Conservation (phyloP, 495 filamentous ascomycete species). For the Penicillium nucicola region DNA sequence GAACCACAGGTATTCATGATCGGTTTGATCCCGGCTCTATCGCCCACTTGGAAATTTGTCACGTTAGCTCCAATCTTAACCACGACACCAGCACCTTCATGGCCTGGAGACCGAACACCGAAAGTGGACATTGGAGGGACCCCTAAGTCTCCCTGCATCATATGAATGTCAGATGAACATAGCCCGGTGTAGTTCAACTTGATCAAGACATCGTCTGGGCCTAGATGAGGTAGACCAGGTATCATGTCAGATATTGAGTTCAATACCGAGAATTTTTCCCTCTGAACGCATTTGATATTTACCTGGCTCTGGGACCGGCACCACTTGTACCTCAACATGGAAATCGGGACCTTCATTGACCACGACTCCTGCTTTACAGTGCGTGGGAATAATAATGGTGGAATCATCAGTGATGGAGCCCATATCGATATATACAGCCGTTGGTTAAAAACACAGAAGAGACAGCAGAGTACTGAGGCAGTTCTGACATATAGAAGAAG, state of each 20-base stretch:
- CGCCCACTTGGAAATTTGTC: constrained; percentile 53
- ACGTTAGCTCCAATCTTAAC: constrained; percentile 51
- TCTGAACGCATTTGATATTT: background rate
- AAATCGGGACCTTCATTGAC: constrained; percentile 54
- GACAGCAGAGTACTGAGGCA: too few relatives aligned
- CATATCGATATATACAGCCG: background rate
- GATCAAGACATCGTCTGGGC: constrained; percentile 46
- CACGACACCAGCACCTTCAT: constrained; percentile 56
- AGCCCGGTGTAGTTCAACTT: constrained; percentile 47
- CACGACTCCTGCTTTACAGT: constrained; percentile 54
- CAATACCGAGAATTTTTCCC: too few relatives aligned
- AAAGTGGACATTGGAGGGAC: constrained; percentile 46
- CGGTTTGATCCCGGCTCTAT: constrained; percentile 58
- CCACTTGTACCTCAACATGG: constrained; percentile 46
- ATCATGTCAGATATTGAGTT: background rate
- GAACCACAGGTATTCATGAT: constrained; percentile 49
- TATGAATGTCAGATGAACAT: constrained; percentile 49
- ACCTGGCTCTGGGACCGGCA: constrained; percentile 53
- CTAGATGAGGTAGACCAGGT: constrained; percentile 20
- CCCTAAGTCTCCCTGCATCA: constrained; percentile 44
- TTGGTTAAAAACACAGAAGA: too few relatives aligned
- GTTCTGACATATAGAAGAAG: too few relatives aligned
- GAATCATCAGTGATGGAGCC: background rate
- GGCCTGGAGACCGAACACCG: constrained; percentile 47
- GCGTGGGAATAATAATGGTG: constrained; percentile 42